Percentiles rank a stretch among this genome's conserved stretches.
Evolutionary conservation across 805 yeast species (phyloP).

Genomic region (Starmerella stellata): DNA sequence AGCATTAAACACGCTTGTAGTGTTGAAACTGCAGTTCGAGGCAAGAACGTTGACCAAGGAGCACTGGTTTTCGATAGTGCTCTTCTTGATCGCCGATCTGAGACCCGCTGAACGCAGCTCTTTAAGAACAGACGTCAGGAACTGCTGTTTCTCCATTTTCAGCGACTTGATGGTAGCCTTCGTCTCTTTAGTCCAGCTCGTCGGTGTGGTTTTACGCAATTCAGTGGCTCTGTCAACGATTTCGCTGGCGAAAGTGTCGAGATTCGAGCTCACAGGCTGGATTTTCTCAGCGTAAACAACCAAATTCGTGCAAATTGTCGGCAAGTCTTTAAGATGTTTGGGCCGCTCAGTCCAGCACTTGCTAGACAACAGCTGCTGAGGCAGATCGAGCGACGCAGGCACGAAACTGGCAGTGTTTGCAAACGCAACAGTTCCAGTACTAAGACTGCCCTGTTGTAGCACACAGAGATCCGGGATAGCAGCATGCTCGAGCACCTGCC

Average conservation of each 20-base stretch:
- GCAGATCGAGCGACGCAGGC: neutral
- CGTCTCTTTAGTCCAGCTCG: conserved; percentile 46
- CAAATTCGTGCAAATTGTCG: no score
- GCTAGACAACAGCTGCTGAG: neutral
- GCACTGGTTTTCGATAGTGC: conserved; percentile 43
- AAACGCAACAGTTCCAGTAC: neutral
- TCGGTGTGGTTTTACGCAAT: conserved; percentile 64
- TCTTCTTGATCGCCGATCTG: conserved; percentile 44
- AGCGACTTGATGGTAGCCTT: conserved; percentile 54
- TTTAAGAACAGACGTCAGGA: conserved; percentile 58
- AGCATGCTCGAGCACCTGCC: conserved; percentile 28
- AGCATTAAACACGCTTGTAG: conserved; percentile 21
- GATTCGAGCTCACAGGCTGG: no score
- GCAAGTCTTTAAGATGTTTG: conserved; percentile 34
- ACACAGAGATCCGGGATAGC: neutral
- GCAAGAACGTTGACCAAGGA: conserved; percentile 48
- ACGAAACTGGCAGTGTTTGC: no score
- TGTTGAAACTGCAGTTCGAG: conserved; percentile 25
- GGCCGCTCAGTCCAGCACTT: conserved; percentile 42
- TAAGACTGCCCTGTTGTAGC: neutral
- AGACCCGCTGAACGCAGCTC: conserved; percentile 65
- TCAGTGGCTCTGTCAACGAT: conserved; percentile 40
- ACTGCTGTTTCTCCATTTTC: conserved; percentile 61
- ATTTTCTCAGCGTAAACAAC: no score
- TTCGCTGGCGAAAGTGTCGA: conserved; percentile 38